Percentiles rank a stretch among this genome's conserved stretches.
These are phyloP conservation scores for Pterula multifida DNA, from an alignment of 1,284 basidiomycete species.

Conservation along the genomic window DNA sequence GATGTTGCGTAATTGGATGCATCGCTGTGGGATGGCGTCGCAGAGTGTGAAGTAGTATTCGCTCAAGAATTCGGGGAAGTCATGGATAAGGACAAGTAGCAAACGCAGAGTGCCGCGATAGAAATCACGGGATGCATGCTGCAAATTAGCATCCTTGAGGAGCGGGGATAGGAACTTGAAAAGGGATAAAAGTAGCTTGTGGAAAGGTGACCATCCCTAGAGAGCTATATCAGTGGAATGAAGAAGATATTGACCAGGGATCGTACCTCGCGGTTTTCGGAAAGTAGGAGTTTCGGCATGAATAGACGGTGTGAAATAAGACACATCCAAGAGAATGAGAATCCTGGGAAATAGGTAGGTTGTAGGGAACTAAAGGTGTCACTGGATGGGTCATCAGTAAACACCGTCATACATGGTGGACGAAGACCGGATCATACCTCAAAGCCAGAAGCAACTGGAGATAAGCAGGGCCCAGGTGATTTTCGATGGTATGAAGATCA, in stretches of 20 bases:
- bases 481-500: slow-evolving; percentile 80
- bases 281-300: slow-evolving; percentile 89
- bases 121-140: slow-evolving; percentile 76
- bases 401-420: not conserved
- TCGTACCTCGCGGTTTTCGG: slow-evolving; percentile 71
- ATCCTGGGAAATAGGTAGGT: slow-evolving; percentile 94
- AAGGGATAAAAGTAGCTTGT: slow-evolving; percentile 84
- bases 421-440: slow-evolving; percentile 35
- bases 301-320: slow-evolving; percentile 93
- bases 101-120: slow-evolving; percentile 91
- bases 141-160: slow-evolving; percentile 72
- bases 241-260: slow-evolving; percentile 3
- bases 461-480: slow-evolving; percentile 77
- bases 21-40: slow-evolving; percentile 85
- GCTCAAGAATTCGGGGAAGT: slow-evolving; percentile 97
- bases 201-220: slow-evolving; percentile 91
- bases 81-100: slow-evolving; percentile 90
- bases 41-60: slow-evolving; percentile 95
- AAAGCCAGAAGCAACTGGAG: slow-evolving; percentile 84
- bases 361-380: slow-evolving; percentile 95
- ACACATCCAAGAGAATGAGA: slow-evolving; percentile 97
- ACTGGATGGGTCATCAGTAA: slow-evolving; percentile 27
- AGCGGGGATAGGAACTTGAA: slow-evolving; percentile 93
- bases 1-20: slow-evolving; percentile 95
- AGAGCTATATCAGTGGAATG: slow-evolving; percentile 4